Base-by-base conservation (phyloP, 2,329 filamentous ascomycete species). In the Claviceps africana region DNA sequence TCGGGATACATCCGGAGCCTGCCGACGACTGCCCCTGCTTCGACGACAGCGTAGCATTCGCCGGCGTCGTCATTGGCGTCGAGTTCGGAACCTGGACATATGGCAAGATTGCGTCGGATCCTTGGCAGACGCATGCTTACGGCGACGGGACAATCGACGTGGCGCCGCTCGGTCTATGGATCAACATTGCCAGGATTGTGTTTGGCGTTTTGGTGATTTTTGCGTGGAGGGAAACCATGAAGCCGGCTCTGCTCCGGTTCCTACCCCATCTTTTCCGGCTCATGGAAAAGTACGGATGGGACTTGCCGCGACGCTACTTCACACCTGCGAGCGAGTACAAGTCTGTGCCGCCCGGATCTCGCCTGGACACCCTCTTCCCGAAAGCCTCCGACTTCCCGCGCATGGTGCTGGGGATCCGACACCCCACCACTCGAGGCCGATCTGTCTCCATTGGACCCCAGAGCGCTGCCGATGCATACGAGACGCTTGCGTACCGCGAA, bases 21-120 rank as follows among this genome's bases (percentile, higher is more conserved):
- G 93, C 89, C 1, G 93, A 98, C 65, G 88, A 96, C 65, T 98
- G 93, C 59, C 91, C 91, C 4, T 97, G 91, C 67, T 97, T 94
- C 64, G 91, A 97, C 64, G 91, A 97, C 69, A 95, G 88, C 60
- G 88, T 97, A 48, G 84, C 90, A 3, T 97, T 97, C 67, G 84
- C 88, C 21, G 91, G 88, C 1, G 90, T 96, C 22, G 77, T 95
- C 51, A 86, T 96, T 60, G 93, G 93, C 0, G 73, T 88, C 47
- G 85, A 94, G 61, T 69, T 86, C 54, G 91, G 86, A 10, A 84
- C 81, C 8, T 97, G 90, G 91, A 86, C 89, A 61, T 88, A 86
- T 60, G 77, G 78, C 1, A 76, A 75, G 51, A 81, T 81, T 8
- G 54, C 68, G 4, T 62, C 65, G 30, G 70, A 72, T 31, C 63